Percentiles rank a stretch among this genome's conserved stretches.
Conservation (phyloP, 2,329 filamentous ascomycete genomes). For the Trichoderma atrobrunneum region DNA sequence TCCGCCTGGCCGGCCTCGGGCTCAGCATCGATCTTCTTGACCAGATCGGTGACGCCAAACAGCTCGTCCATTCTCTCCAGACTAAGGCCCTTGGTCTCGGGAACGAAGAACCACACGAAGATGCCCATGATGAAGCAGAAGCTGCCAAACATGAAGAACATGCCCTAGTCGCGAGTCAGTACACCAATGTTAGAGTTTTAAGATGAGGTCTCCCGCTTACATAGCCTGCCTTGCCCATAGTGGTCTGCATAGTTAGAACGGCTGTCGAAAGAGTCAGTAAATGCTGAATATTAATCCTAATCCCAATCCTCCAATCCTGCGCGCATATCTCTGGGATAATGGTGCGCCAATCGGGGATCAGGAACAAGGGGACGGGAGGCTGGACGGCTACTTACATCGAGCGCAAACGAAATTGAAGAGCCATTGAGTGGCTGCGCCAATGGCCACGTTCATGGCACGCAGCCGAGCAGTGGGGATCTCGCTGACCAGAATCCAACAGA, state of each 20-base stretch:
- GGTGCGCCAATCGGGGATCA: background rate
- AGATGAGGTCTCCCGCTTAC: slow-evolving; percentile 28
- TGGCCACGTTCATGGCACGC: slow-evolving; percentile 63
- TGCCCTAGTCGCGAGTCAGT: slow-evolving; percentile 40
- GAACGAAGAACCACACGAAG: slow-evolving; percentile 65
- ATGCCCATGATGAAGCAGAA: slow-evolving; percentile 65
- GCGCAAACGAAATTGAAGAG: slow-evolving; percentile 73
- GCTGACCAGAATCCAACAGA: slow-evolving; percentile 67
- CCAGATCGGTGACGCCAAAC: slow-evolving; percentile 55
- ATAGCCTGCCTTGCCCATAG: slow-evolving; percentile 42
- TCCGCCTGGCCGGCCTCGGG: slow-evolving; percentile 28
- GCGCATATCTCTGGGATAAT: background rate
- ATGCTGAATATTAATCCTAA: background rate
- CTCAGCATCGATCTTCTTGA: slow-evolving; percentile 33
- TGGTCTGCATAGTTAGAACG: slow-evolving; percentile 65
- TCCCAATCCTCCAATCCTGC: background rate
- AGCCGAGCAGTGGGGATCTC: slow-evolving; percentile 69
- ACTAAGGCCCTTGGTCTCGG: slow-evolving; percentile 66
- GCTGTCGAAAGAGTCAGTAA: slow-evolving; percentile 30
- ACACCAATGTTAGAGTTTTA: background rate
- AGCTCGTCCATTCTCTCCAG: slow-evolving; percentile 66
- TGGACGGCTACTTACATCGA: slow-evolving; percentile 38
- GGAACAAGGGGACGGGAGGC: background rate
- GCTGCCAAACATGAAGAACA: slow-evolving; percentile 66
- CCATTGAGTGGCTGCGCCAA: slow-evolving; percentile 69